Conservation (phyloP, 2,329 filamentous ascomycete genomes). For the Aspergillus sp. region DNA sequence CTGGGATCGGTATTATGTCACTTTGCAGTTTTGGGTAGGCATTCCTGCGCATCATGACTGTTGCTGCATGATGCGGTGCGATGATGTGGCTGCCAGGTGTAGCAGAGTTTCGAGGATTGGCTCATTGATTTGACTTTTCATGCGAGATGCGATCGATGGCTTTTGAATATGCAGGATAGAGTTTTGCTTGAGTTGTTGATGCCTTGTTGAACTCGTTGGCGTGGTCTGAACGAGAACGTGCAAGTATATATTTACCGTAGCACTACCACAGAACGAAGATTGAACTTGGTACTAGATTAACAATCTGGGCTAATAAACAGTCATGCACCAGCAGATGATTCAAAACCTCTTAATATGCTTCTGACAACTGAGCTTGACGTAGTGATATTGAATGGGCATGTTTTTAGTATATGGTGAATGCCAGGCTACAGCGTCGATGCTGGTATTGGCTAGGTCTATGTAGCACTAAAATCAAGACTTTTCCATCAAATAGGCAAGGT, state of each 20-base stretch:
- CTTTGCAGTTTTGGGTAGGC: background rate
- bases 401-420: background rate
- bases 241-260: background rate
- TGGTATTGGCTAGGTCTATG: background rate
- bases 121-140: background rate
- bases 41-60: background rate
- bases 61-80: background rate
- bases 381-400: background rate
- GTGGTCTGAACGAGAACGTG: background rate
- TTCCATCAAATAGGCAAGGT: slow-evolving; percentile 10
- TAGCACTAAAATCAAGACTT: background rate
- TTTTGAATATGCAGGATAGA: background rate
- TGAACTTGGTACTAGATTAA: too few species aligned
- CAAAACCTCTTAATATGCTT: too few species aligned
- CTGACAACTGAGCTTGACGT: too few species aligned
- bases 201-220: too few species aligned
- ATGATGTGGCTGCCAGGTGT: background rate
- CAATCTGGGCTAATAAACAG: too few species aligned
- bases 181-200: background rate
- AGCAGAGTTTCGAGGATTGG: background rate
- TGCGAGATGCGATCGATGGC: background rate
- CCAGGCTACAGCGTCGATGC: rapidly evolving
- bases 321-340: too few species aligned
- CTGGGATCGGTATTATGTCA: background rate
- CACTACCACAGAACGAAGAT: background rate